Evolutionary conservation across 352 stramenopile genomes (phyloP).

Genomic region (Globisporangium cylindrosporum): DNA sequence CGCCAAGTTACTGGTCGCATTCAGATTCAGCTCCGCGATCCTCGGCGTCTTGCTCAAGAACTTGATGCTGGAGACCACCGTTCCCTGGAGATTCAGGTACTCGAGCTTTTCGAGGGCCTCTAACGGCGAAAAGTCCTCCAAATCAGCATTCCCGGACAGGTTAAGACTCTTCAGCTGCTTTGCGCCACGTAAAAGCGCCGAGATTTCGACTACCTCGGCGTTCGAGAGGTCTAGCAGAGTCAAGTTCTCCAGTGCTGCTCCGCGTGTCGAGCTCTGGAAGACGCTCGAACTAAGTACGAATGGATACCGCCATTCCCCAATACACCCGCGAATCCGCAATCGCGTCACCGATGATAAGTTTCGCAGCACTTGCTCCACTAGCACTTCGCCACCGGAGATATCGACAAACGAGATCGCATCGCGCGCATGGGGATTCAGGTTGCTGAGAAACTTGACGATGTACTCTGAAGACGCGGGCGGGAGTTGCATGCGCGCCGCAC

Average conservation of each 20-base stretch:
- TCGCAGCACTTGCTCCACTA: not conserved
- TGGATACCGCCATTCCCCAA: not conserved
- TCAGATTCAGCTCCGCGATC: conserved; percentile 1
- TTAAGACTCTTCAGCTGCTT: not conserved
- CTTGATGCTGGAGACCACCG: not conserved
- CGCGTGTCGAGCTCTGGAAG: not conserved
- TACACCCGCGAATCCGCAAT: not conserved
- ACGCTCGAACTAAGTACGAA: not conserved
- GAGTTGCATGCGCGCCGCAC: not conserved
- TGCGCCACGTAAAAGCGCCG: not conserved
- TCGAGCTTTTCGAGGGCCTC: not conserved
- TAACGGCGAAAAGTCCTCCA: not conserved
- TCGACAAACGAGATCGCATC: not conserved
- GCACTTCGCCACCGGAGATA: not conserved
- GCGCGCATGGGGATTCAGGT: not conserved
- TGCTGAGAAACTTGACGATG: not conserved
- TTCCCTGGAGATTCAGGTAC: not conserved
- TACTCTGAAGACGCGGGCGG: not conserved
- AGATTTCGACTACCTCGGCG: not conserved
- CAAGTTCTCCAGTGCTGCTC: not conserved
- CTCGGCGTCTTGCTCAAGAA: not conserved
- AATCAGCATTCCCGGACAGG: not conserved
- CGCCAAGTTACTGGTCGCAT: not conserved
- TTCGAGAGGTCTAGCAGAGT: not conserved
- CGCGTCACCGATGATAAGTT: not conserved